phyloP scores from a whole-genome alignment of 176 grass and related monocot genomes.

The Carex parvula region DNA sequence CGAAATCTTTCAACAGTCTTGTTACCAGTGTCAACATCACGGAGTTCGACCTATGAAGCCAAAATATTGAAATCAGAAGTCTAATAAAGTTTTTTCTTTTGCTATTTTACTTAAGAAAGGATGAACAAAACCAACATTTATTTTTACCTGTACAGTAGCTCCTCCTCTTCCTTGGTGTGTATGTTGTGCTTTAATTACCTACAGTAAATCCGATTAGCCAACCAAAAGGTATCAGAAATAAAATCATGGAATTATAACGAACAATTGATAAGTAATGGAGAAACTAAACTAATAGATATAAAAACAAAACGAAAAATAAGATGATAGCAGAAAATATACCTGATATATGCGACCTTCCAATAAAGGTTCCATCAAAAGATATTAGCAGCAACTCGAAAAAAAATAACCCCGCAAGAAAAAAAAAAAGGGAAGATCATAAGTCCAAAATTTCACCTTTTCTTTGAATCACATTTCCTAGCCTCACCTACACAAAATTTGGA shows the following conservation, averaged over 20 bases:
- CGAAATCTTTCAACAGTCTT: constrained; percentile 91
- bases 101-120: neutral
- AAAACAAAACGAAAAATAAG: neutral
- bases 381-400: neutral
- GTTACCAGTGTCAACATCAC: constrained; percentile 94
- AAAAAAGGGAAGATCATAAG: neutral
- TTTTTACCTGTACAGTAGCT: constrained; percentile 27
- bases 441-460: constrained; percentile 27
- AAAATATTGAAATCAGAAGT: neutral
- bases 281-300: neutral
- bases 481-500: constrained; percentile 12
- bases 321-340: neutral
- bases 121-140: neutral
- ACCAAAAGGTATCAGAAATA: neutral
- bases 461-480: constrained; percentile 28
- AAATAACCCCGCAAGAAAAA: neutral
- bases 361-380: constrained; percentile 4
- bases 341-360: constrained; percentile 25
- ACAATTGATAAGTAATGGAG: neutral
- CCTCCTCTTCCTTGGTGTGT: constrained; percentile 29
- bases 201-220: constrained; percentile 1
- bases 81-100: neutral
- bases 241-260: neutral
- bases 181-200: constrained; percentile 33
- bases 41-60: constrained; percentile 66